Evolutionary conservation across 2,329 filamentous ascomycete species (phyloP).

Genomic region (Clathrospora elynae): DNA sequence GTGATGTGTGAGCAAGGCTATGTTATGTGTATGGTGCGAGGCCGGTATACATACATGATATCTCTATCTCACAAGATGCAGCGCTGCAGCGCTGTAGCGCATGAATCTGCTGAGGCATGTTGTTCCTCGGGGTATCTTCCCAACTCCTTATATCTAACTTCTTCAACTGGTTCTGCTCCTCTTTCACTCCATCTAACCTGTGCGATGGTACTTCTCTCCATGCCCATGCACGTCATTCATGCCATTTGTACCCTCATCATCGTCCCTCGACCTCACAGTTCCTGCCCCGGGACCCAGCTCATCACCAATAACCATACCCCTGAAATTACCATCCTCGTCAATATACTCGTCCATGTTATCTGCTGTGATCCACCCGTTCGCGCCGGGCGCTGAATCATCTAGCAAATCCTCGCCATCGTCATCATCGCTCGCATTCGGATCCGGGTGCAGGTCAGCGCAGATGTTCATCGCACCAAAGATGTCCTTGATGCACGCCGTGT

Average conservation of each 20-base stretch:
- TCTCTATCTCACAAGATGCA: too few species aligned
- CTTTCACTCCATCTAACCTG: constrained; percentile 24
- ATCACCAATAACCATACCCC: constrained; percentile 34
- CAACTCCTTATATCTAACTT: neutral
- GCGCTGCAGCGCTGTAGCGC: too few species aligned
- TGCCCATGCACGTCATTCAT: constrained; percentile 31
- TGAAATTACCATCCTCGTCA: constrained; percentile 49
- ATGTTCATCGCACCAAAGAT: constrained; percentile 73
- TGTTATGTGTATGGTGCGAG: neutral
- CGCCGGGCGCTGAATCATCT: constrained; percentile 68
- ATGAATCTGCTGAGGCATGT: too few species aligned
- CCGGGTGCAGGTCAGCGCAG: constrained; percentile 78
- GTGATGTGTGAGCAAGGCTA: neutral
- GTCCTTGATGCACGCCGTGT: constrained; percentile 49
- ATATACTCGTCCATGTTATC: constrained; percentile 82
- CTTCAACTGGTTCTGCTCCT: neutral
- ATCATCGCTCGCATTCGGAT: constrained; percentile 63
- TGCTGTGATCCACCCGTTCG: constrained; percentile 84
- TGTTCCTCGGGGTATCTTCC: constrained; percentile 14
- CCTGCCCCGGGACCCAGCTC: constrained; percentile 47
- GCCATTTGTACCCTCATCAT: constrained; percentile 37
- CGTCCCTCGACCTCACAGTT: constrained; percentile 43
- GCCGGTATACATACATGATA: neutral
- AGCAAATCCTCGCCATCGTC: constrained; percentile 58
- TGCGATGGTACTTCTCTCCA: constrained; percentile 47